Percentiles rank a stretch among this genome's conserved stretches.
These are phyloP conservation scores for Aspergillus tanneri DNA, from an alignment of 2,329 filamentous ascomycete species.

Conservation along the genomic window DNA sequence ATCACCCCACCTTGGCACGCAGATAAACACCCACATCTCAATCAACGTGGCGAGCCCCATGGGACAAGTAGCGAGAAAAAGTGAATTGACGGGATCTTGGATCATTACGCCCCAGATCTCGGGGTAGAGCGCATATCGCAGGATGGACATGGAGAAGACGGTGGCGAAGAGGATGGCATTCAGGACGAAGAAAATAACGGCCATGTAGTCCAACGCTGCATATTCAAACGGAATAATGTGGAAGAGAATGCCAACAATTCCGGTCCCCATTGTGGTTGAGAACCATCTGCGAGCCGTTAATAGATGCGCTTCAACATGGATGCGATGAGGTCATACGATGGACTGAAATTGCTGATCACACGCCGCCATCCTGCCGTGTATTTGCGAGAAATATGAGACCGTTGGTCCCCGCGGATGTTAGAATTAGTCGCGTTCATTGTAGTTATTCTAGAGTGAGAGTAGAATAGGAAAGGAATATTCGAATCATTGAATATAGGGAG, in stretches of 20 bases:
- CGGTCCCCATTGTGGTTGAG: constrained; percentile 65
- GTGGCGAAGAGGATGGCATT: constrained; percentile 59
- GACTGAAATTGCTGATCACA: constrained; percentile 55
- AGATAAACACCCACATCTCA: constrained; percentile 60
- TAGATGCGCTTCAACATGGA: background rate
- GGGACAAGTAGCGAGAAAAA: constrained; percentile 65
- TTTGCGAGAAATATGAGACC: constrained; percentile 11
- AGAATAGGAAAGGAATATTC: background rate
- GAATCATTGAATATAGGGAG: too few species aligned
- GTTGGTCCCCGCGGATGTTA: background rate
- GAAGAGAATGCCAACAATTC: constrained; percentile 64
- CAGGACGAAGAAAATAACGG: constrained; percentile 60
- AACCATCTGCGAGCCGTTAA: constrained; percentile 51
- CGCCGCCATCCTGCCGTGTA: constrained; percentile 33
- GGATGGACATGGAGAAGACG: constrained; percentile 55
- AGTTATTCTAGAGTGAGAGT: background rate
- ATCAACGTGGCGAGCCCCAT: constrained; percentile 66
- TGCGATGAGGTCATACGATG: constrained; percentile 45
- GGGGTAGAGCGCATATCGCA: constrained; percentile 62
- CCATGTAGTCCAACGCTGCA: constrained; percentile 58
- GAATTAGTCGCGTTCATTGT: background rate
- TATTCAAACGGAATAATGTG: constrained; percentile 62
- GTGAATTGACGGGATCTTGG: constrained; percentile 60
- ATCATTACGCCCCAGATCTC: constrained; percentile 65
- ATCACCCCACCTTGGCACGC: constrained; percentile 56